Base-by-base conservation (phyloP, 2,329 filamentous ascomycete species). In the Penicillium sp. region DNA sequence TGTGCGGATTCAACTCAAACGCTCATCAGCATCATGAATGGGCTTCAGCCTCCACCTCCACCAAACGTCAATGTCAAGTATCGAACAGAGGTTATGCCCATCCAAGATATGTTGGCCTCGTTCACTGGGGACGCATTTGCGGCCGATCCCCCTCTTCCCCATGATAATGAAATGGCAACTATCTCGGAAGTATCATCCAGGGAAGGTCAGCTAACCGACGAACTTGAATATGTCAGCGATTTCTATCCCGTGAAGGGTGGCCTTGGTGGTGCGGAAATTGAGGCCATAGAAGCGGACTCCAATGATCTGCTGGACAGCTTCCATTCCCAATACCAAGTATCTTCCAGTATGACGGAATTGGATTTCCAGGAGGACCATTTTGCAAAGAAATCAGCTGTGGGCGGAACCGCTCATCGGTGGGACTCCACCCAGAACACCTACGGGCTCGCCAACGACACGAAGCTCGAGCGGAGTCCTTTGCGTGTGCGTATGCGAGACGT, bases 1-100 rank as follows among this genome's bases (percentile, higher is more conserved):
- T 99, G 95, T 67, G 94, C 94, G 31, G 94, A 99, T 74, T 99
- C 94, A 2, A 97, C 92, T 0, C 92, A 97, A 71, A 99, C 94
- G 0, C 81, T 99, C 14, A 88, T 96, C 50, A 82, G 84, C 2
- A 82, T 96, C 40, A 76, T 92, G 16, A 90, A 89, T 66, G 92
- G 89, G 0, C 80, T 99, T 5, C 86, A 87, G 37, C 94, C 93
- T 5, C 93, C 94, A 1, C 87, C 85, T 8, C 88, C 92, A 0
- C 91, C 92, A 1, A 93, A 85, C 67, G 90, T 88, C 59, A 87
- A 89, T 63, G 84, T 87, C 61, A 94, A 94, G 69, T 99, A 96
- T 72, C 84, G 90, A 35, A 97, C 92, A 0, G 85, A 93, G 59
- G 83, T 96, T 4, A 86, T 96, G 57, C 92, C 92, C 0, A 83